Evolutionary conservation across 495 filamentous ascomycete genomes (phyloP), one percentile per base, ranked within the genome.

Genomic region (Trichoderma virens): DNA sequence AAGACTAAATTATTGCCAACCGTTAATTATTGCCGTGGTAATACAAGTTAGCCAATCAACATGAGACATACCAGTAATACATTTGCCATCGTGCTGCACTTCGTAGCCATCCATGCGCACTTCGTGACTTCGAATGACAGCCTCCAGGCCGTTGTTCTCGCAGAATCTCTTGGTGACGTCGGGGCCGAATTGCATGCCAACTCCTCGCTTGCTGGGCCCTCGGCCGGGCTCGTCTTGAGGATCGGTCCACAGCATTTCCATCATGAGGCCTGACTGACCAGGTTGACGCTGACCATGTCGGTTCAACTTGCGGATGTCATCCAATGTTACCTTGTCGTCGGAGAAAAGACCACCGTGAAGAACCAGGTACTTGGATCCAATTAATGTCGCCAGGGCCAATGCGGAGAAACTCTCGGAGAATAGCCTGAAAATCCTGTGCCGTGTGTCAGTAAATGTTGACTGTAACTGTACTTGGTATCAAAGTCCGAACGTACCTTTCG

Each of bases 221-320:
- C 94, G 85, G 30, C 94, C 94, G 59, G 90, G 90, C 66, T 85
- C 79, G 0, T 86, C 78, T 72, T 98, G 94, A 14, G 94, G 94
- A 71, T 99, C 94, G 0, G 94, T 98, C 94, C 94, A 99, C 23
- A 99, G 85, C 95, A 99, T 99, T 75, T 99, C 94, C 94, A 99
- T 98, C 94, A 99, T 99, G 69, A 99, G 78, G 34, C 94, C 94
- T 54, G 87, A 75, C 73, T 98, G 94, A 27, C 95, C 95, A n/a
- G 94, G 94, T 71, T 99, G 94, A 31, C 90, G 84, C 78, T 98
- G 95, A 74, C 84, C 86, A 76, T 97, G 93, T 68, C 94, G 84
- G 73, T 98, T 85, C 43, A 98, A 80, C 76, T 93, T 95, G 60
- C 95, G 83, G 69, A 99, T 91, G 70, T 98, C 95, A 69, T 98